Evolutionary conservation across 2,329 filamentous ascomycete species (phyloP), one percentile per base, ranked within the genome.

Genomic region (Colletotrichum chlorophyti): DNA sequence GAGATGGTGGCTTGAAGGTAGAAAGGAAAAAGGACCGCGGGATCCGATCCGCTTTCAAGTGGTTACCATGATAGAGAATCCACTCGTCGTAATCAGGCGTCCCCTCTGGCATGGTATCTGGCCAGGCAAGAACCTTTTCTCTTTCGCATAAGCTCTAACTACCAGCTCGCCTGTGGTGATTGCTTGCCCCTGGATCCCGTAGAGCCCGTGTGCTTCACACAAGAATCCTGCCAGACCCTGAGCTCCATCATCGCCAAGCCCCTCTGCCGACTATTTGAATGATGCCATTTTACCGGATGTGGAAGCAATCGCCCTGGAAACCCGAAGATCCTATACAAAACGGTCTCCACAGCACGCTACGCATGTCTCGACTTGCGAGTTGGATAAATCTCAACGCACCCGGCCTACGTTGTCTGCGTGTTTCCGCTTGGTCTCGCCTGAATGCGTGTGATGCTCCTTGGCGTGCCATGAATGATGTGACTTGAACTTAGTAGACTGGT

Each of bases 281-380:
- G 42, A 54, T 59, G 24, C 31, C 37, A 48, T 40, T 23, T 35
- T 29, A 47, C 55, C 55, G 55, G 50, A 58, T 34, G 17, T 49
- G 43, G 50, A 47, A 27, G 29, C 8, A 31, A 26, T 41, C 12
- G 37, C 29, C 24, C n/a, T 29, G 43, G 37, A 42, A 43, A 32
- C 51, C 43, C 19, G 37, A n/a, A 35, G 43, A 54, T 58, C 42
- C 11, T 49, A 8, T 14, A 31, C 37, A 6, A 41, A 31, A 53
- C 24, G 7, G 29, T 54, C 9, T 7, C 32, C 35, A 23, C n/a
- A n/a, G 6, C 32, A 21, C 14, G 6, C 5, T 15, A n/a, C n/a
- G n/a, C 32, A 12, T 35, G 23, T 58, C 41, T 47, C 29, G 23
- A 24, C 21, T 29, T 23, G 10, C 8, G 14, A 19, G n/a, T 17